A percentile compares a stretch with the other conserved stretches of the same genome.
These are phyloP conservation scores for Lactifluus hygrophoroides DNA, from an alignment of 768 basidiomycete species.

Conservation along the genomic window DNA sequence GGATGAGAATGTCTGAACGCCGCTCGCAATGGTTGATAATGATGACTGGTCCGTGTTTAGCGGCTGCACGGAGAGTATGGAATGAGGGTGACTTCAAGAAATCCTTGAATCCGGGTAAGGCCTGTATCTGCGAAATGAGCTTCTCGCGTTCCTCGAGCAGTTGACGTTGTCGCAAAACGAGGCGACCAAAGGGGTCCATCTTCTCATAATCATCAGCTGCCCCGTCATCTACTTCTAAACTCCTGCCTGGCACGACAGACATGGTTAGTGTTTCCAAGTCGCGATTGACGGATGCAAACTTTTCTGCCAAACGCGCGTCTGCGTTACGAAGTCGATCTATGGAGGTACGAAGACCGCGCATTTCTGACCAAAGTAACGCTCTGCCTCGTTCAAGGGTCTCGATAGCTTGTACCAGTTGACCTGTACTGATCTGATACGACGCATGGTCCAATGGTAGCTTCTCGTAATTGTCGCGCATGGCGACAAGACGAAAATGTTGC, in stretches of 20 bases:
- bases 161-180: not conserved
- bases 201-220: not conserved
- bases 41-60: too few relatives aligned
- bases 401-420: not conserved
- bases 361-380: not conserved
- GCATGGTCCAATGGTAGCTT: not conserved
- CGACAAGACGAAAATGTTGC: not conserved
- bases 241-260: not conserved
- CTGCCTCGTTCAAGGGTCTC: not conserved
- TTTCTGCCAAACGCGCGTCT: not conserved
- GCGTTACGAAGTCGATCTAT: not conserved
- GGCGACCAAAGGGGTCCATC: not conserved
- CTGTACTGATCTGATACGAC: not conserved
- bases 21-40: too few relatives aligned
- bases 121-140: not conserved
- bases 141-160: not conserved
- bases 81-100: not conserved
- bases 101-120: not conserved
- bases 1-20: not conserved
- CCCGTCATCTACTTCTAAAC: too few relatives aligned
- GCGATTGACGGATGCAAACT: not conserved
- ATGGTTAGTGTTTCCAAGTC: not conserved
- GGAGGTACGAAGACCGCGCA: not conserved
- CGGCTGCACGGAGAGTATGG: too few relatives aligned
- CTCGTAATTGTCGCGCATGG: not conserved